Conservation (phyloP, 495 filamentous ascomycete genomes). For the Hyaloscypha variabilis region DNA sequence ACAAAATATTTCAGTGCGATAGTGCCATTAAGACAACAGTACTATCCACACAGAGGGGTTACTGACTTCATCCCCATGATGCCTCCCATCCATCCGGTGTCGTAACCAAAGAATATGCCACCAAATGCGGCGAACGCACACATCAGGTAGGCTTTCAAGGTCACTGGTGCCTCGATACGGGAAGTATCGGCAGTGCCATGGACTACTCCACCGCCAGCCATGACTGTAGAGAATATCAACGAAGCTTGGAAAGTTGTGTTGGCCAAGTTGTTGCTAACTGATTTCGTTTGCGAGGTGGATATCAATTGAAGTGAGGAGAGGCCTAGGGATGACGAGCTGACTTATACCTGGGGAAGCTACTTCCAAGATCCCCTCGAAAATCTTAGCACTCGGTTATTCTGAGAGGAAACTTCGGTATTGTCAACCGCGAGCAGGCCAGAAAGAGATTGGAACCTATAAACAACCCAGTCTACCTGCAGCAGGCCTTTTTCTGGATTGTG, state of each 20-base stretch:
- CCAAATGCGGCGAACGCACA: conserved; percentile 72
- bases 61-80: conserved; percentile 20
- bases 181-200: conserved; percentile 42
- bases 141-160: conserved; percentile 67
- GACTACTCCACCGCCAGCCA: conserved; percentile 25
- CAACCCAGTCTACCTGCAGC: conserved; percentile 7
- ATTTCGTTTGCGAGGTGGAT: neutral
- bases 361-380: neutral
- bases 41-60: neutral
- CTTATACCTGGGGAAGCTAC: neutral
- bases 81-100: conserved; percentile 66
- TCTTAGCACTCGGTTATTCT: conserved; percentile 18
- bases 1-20: no score
- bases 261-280: neutral
- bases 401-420: neutral
- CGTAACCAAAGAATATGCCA: conserved; percentile 69
- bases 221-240: conserved; percentile 8
- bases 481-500: neutral
- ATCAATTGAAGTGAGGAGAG: neutral
- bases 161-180: conserved; percentile 65
- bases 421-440: conserved; percentile 1
- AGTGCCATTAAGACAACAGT: neutral
- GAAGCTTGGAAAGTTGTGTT: neutral
- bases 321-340: neutral
- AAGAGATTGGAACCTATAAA: conserved; percentile 3